Base-by-base conservation (phyloP, 1,284 basidiomycete species). In the Anthracocystis setariae region DNA sequence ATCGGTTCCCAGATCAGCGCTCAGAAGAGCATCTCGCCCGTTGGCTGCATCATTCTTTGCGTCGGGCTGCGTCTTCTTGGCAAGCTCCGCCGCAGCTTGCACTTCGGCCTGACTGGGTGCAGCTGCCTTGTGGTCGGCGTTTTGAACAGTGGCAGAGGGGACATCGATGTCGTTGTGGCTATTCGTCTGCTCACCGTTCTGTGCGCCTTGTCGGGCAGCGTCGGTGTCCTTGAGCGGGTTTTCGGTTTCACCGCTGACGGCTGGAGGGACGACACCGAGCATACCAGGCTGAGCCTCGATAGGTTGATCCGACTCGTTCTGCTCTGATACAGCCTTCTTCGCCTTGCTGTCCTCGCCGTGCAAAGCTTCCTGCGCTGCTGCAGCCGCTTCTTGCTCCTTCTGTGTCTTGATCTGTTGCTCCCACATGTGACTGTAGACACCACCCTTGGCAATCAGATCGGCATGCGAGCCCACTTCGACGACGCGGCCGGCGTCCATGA, bases 381-480 rank as follows among this genome's bases (percentile, higher is more conserved):
- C 70, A 3, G 69, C 74, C 8, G 76, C 76, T 43, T 77, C 70
- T 49, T 78, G 75, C 66, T 81, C 78, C 56, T 78, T 78, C 33
- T 77, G 75, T 38, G 78, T 81, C 57, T 79, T 78, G 73, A 81
- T 80, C 69, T 82, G 81, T 61, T 80, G 73, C 40, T 59, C 59
- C 81, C 81, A 82, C 59, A 82, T 77, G 39, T 59, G 57, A 45
- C 60, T 65, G 60, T 82, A 82, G 37, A 64, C 38, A 15, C 81
- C 81, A 24, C 42, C 59, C 15, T 48, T 46, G 15, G 57, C 71
- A 32, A 82, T 71, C 33, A 82, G 73, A 46, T 82, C 80, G 4
- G 64, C 68, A 45, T 82, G 81, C 40, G 77, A 67, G 33, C 81
- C 81, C 9, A 60, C 44, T 50, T 82, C 81, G 45, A 81, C 62